These are phyloP conservation scores for Schwanniomyces pseudopolymorphus DNA, from an alignment of 805 yeast species.

Conservation along the genomic window DNA sequence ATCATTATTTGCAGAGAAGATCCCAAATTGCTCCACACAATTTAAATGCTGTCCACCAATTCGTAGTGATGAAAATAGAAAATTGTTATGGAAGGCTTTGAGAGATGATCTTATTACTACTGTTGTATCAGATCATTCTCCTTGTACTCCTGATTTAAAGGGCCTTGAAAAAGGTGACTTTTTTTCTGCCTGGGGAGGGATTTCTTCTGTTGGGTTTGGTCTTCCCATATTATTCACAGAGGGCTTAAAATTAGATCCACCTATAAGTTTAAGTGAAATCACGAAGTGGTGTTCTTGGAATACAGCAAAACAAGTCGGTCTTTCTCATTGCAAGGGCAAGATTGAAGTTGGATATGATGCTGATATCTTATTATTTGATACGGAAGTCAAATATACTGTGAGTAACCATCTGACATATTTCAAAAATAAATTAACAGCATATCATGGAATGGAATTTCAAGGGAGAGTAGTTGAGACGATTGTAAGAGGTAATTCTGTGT, in stretches of 20 bases:
- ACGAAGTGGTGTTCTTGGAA: slow-evolving; percentile 78
- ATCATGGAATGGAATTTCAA: slow-evolving; percentile 62
- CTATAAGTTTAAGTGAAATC: slow-evolving; percentile 59
- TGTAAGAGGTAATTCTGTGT: slow-evolving; percentile 73
- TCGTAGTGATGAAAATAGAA: slow-evolving; percentile 69
- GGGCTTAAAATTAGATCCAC: slow-evolving; percentile 52
- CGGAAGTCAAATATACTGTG: slow-evolving; percentile 49
- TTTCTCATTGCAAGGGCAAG: slow-evolving; percentile 68
- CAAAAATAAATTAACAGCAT: slow-evolving; percentile 88
- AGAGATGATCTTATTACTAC: slow-evolving; percentile 65
- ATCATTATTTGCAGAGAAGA: slow-evolving; percentile 72
- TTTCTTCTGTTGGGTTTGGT: slow-evolving; percentile 89
- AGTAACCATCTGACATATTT: slow-evolving; percentile 59
- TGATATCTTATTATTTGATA: slow-evolving; percentile 81
- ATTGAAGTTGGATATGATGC: slow-evolving; percentile 81
- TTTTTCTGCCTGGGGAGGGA: slow-evolving; percentile 95
- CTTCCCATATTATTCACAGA: slow-evolving; percentile 79
- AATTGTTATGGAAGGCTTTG: slow-evolving; percentile 76
- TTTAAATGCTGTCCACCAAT: slow-evolving; percentile 97
- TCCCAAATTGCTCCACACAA: slow-evolving; percentile 75
- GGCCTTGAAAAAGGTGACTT: slow-evolving; percentile 82
- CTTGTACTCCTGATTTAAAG: slow-evolving; percentile 90
- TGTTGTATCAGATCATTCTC: slow-evolving; percentile 94
- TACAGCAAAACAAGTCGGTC: slow-evolving; percentile 85
- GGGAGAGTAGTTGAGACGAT: slow-evolving; percentile 83